Evolutionary conservation across 106 monocot genomes (phyloP).

Genomic region (Amphibolis antarctica): DNA sequence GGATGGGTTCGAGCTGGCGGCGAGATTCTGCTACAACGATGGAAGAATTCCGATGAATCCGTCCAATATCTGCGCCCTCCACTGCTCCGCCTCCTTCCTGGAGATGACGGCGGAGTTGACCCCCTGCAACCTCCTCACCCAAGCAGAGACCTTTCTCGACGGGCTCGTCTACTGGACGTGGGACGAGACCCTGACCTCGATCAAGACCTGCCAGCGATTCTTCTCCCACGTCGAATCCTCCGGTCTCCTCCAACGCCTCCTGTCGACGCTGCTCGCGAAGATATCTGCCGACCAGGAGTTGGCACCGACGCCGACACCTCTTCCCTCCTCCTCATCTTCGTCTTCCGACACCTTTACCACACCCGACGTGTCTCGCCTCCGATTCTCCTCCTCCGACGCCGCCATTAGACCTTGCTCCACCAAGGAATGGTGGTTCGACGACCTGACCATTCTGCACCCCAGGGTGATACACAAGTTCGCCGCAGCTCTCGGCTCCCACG

Average conservation of each 20-base stretch:
- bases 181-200: constrained; percentile 14
- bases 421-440: constrained; percentile 31
- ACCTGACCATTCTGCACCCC: constrained; percentile 15
- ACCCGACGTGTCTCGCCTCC: constrained; percentile 6
- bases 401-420: constrained; percentile 5
- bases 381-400: constrained; percentile 6
- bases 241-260: constrained; percentile 18
- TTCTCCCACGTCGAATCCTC: constrained; percentile 10
- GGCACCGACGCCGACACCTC: neutral
- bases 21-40: constrained; percentile 24
- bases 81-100: constrained; percentile 15
- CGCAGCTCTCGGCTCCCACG: constrained; percentile 8
- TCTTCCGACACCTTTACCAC: too few species aligned
- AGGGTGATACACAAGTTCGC: constrained; percentile 16
- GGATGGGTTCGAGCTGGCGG: constrained; percentile 25
- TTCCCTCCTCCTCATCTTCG: constrained; percentile 10
- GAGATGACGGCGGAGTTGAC: constrained; percentile 27
- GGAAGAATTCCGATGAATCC: constrained; percentile 22
- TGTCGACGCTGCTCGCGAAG: constrained; percentile 17
- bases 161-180: constrained; percentile 30
- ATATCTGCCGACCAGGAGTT: constrained; percentile 17
- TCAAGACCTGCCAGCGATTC: constrained; percentile 21
- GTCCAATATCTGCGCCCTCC: constrained; percentile 15
- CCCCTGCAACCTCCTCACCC: constrained; percentile 21
- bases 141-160: constrained; percentile 28